These are phyloP conservation scores for Oryza glaberrima DNA, from an alignment of 176 grass and related monocot species.

Conservation along the genomic window DNA sequence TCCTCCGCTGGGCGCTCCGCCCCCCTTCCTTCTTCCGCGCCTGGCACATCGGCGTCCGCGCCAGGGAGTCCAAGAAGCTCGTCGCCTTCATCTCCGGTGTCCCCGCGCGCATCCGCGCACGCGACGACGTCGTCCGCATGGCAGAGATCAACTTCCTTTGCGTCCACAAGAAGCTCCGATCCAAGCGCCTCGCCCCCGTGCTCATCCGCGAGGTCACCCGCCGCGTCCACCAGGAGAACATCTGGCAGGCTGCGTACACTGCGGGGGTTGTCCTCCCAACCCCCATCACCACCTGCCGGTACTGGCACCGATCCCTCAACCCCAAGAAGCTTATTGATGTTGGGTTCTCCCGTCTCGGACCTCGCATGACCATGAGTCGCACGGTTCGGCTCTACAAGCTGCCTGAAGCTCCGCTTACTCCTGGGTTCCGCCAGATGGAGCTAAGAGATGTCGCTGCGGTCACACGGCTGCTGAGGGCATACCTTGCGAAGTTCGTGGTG, in stretches of 20 bases:
- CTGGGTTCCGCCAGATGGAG: constrained; percentile 93
- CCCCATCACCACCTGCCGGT: constrained; percentile 93
- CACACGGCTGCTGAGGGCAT: constrained; percentile 74
- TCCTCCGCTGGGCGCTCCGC: constrained; percentile 94
- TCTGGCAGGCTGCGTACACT: constrained; percentile 98
- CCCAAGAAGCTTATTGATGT: constrained; percentile 98
- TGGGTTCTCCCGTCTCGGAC: constrained; percentile 85
- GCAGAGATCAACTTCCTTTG: constrained; percentile 99
- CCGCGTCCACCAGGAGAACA: constrained; percentile 91
- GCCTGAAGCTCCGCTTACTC: constrained; percentile 74
- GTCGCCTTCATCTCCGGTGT: constrained; percentile 96
- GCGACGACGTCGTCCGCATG: constrained; percentile 80
- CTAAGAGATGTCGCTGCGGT: constrained; percentile 83
- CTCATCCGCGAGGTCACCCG: constrained; percentile 98
- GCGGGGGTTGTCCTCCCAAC: constrained; percentile 91
- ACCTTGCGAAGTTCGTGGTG: constrained; percentile 72
- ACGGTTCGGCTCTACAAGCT: constrained; percentile 94
- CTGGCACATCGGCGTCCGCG: constrained; percentile 99
- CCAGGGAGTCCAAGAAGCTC: constrained; percentile 82
- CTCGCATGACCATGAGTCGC: constrained; percentile 99
- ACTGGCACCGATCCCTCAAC: constrained; percentile 95
- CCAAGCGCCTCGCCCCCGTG: constrained; percentile 96
- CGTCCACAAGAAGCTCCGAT: constrained; percentile 99
- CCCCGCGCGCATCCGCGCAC: constrained; percentile 86
- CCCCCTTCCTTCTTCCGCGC: constrained; percentile 83